Base-by-base conservation (phyloP, 768 basidiomycete species). In the Leccinum uliginosum region DNA sequence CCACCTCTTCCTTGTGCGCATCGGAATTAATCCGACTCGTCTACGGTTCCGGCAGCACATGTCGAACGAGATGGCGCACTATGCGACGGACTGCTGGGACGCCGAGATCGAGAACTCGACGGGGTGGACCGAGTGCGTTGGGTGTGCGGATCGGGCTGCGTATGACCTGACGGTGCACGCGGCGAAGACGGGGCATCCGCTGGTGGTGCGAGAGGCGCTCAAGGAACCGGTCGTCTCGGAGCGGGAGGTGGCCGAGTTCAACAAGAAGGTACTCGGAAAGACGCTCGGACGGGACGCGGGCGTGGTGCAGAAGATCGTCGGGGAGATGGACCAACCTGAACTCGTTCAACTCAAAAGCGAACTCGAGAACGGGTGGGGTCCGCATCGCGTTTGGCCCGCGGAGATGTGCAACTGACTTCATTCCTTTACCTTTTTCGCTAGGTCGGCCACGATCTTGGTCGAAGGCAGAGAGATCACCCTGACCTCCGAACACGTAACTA, bases 41-140 rank as follows among this genome's bases (percentile, higher is more conserved):
- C 77, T 98, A 60, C 84, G 97, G 52, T 98, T 98, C 83, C 81
- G 97, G 32, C 97, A 99, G 68, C 97, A 99, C 72, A 98, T 98
- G 97, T 82, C 75, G 35, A 99, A 98, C 75, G 97, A 98, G 78
- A 98, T 98, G 96, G 97, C 97, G 1, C 97, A 98, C 73, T 99
- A 99, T 71, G 96, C 97, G 54, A 84, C 93, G 38, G 96, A 98
- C 75, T 99, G 97, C 74, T 99, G 97, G 97, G 97, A 99, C 69
- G 97, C 95, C 44, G 97, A 99, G 77, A 98, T 98, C 62, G 82
- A 93, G 60, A 93, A 91, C 53, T 89, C 91, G 50, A 60, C 59
- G 17, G 71, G 88, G 46, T 99, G 97, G 97, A 96, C 93, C 53
- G 97, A 99, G 76, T 99, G 97, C 71, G 95, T 98, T 54, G 97